Percentiles rank a stretch among this genome's conserved stretches.
Evolutionary conservation across 192 early-diverging fungal genomes (phyloP).

Genomic region (Dimargaris verticillata): DNA sequence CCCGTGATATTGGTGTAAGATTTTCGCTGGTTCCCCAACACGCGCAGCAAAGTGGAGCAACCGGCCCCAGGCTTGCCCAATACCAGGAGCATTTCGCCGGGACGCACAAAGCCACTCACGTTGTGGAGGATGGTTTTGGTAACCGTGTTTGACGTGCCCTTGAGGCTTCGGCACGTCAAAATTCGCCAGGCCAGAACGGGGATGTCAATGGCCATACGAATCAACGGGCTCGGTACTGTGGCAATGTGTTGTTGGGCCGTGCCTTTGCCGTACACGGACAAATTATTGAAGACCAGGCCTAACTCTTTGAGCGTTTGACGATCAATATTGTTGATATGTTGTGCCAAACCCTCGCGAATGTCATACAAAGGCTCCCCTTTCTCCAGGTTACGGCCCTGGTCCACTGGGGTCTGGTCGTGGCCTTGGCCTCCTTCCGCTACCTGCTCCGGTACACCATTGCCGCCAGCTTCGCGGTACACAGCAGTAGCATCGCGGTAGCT

Average conservation of each 20-base stretch:
- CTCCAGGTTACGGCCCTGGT: constrained; percentile 2
- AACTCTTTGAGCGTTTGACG: constrained; percentile 19
- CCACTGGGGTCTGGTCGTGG: background rate
- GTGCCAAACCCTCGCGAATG: background rate
- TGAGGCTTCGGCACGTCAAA: background rate
- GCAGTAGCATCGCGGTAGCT: background rate
- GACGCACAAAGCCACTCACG: constrained; percentile 45
- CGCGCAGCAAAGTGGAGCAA: constrained; percentile 44
- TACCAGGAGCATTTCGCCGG: constrained; percentile 57
- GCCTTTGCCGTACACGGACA: constrained; percentile 20
- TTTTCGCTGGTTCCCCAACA: constrained; percentile 41
- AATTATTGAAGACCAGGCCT: constrained; percentile 23
- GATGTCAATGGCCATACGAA: background rate
- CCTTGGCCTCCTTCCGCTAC: background rate
- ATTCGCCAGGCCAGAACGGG: background rate
- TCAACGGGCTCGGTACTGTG: background rate
- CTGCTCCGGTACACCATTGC: too few species aligned
- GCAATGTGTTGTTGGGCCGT: constrained; percentile 4
- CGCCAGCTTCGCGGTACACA: background rate
- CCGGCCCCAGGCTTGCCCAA: constrained; percentile 51
- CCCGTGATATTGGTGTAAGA: constrained; percentile 36
- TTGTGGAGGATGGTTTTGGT: constrained; percentile 34
- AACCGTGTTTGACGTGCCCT: background rate
- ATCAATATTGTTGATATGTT: background rate
- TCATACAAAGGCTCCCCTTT: constrained; percentile 3